These are phyloP conservation scores for Thamnidium elegans DNA, from an alignment of 192 early-diverging fungal genomes.

Conservation along the genomic window DNA sequence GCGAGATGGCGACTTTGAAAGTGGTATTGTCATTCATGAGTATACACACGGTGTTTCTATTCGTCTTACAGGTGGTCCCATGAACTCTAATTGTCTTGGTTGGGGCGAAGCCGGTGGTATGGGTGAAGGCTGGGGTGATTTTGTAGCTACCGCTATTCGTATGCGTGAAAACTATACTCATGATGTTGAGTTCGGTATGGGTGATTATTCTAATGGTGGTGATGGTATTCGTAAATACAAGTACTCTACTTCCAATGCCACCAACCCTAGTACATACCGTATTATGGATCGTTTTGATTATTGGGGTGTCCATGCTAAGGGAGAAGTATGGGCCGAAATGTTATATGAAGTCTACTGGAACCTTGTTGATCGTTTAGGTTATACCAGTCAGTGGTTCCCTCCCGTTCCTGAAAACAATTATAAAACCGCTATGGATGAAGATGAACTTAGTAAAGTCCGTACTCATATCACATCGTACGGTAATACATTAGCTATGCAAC, in stretches of 20 bases:
- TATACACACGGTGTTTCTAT: slow-evolving; percentile 92
- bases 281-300: slow-evolving; percentile 78
- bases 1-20: slow-evolving; percentile 88
- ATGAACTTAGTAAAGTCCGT: slow-evolving; percentile 32
- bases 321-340: slow-evolving; percentile 90
- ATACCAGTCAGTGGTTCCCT: slow-evolving; percentile 57
- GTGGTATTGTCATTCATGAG: slow-evolving; percentile 93
- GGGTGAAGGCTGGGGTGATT: slow-evolving; percentile 97
- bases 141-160: slow-evolving; percentile 80
- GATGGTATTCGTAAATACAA: slow-evolving; percentile 80
- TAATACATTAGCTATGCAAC: slow-evolving; percentile 67
- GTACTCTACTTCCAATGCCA: slow-evolving; percentile 74
- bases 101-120: slow-evolving; percentile 88
- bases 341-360: slow-evolving; percentile 85
- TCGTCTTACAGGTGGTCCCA: slow-evolving; percentile 88
- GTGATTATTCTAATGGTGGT: slow-evolving; percentile 78
- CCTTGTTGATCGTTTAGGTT: slow-evolving; percentile 58
- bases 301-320: slow-evolving; percentile 92
- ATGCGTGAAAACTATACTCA: slow-evolving; percentile 53
- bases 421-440: neutral
- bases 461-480: slow-evolving; percentile 48
- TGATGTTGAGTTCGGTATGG: slow-evolving; percentile 75
- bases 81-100: slow-evolving; percentile 84
- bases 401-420: slow-evolving; percentile 20
- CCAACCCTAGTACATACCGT: slow-evolving; percentile 81